Conservation (phyloP, 192 early-diverging fungal species). For the Lobosporangium transversale region DNA sequence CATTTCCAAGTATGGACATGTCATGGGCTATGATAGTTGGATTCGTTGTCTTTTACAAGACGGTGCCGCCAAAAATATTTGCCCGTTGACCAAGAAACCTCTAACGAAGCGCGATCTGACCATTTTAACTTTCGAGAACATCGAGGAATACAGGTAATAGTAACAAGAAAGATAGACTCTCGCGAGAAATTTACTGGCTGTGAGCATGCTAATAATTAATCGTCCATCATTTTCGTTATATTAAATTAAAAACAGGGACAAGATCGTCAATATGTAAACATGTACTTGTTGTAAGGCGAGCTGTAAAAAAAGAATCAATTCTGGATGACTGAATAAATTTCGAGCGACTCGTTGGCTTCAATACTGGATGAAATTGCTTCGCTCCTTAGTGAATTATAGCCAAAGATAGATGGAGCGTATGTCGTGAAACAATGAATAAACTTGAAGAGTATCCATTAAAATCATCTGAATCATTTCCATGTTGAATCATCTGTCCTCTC, state of each 20-base stretch:
- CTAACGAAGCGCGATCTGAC: slow-evolving; percentile 91
- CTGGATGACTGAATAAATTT: no score
- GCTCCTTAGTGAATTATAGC: no score
- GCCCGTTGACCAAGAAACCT: slow-evolving; percentile 94
- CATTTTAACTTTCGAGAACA: slow-evolving; percentile 80
- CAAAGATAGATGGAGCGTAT: no score
- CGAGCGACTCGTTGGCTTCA: no score
- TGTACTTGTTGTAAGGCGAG: neutral
- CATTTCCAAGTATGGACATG: slow-evolving; percentile 94
- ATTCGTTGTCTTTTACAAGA: slow-evolving; percentile 86
- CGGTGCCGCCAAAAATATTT: slow-evolving; percentile 85
- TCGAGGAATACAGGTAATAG: slow-evolving; percentile 81
- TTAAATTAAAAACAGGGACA: no score
- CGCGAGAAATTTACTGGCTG: no score
- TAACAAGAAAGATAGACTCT: no score
- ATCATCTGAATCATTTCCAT: no score
- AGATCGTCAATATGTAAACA: slow-evolving; percentile 70
- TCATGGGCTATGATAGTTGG: slow-evolving; percentile 91
- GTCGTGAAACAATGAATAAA: no score
- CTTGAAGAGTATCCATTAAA: no score
- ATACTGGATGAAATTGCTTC: no score
- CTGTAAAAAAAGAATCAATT: neutral
- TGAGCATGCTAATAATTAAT: neutral
- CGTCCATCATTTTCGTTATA: neutral
- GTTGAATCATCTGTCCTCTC: no score